Evolutionary conservation across 768 basidiomycete genomes (phyloP).

Genomic region (Suillus decipiens): DNA sequence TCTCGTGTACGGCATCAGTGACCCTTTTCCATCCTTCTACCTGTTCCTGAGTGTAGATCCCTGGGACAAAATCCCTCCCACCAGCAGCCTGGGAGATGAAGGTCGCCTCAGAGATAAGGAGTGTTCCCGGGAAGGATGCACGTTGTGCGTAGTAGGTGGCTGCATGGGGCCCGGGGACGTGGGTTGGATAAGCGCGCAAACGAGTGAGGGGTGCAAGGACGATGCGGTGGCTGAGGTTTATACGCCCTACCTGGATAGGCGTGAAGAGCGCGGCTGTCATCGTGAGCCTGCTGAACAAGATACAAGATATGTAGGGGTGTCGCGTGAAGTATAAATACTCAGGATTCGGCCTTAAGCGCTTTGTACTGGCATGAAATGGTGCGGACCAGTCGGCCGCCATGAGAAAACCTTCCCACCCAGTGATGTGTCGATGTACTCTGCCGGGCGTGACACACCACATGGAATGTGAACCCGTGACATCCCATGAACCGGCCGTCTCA

Average conservation of each 20-base stretch:
- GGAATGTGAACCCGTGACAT: not conserved
- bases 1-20: slow-evolving; percentile 44
- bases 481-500: not conserved
- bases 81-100: slow-evolving; percentile 35
- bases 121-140: slow-evolving; percentile 37
- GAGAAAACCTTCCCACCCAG: not conserved
- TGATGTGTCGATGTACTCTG: not conserved
- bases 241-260: slow-evolving; percentile 32
- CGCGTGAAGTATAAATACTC: not conserved
- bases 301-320: not conserved
- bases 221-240: slow-evolving; percentile 36
- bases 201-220: slow-evolving; percentile 40
- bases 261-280: slow-evolving; percentile 27
- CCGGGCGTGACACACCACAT: not conserved
- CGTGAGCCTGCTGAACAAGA: not conserved
- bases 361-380: not conserved
- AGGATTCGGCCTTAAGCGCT: not conserved
- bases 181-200: slow-evolving; percentile 24
- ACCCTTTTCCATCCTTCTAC: slow-evolving; percentile 55
- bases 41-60: slow-evolving; percentile 52
- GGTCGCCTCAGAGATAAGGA: slow-evolving; percentile 50
- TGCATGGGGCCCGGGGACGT: slow-evolving; percentile 33
- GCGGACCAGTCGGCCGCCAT: not conserved
- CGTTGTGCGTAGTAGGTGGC: slow-evolving; percentile 42
- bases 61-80: slow-evolving; percentile 41